Base-by-base conservation (phyloP, 495 filamentous ascomycete genomes). In the Usnea hakonensis region DNA sequence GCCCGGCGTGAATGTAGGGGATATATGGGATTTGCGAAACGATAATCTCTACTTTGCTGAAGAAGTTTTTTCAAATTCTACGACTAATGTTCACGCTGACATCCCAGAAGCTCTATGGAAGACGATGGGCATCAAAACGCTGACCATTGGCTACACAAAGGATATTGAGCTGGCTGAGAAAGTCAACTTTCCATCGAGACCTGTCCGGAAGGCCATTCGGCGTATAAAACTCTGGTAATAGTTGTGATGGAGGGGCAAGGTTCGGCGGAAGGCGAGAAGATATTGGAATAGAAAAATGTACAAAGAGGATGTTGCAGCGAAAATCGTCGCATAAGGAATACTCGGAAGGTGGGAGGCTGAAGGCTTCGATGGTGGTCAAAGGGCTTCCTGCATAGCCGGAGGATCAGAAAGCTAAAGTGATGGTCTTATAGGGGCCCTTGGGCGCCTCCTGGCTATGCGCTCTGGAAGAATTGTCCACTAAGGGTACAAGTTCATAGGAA, bases 401-500 rank as follows among this genome's bases (percentile, higher is more conserved):
- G 41, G 13, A 44, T 44, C n/a, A 44, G n/a, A 44, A 44, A 44
- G n/a, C 41, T 44, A 44, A 44, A 44, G 41, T 44, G n/a, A 44
- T 44, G 41, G n/a, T 44, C 41, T 44, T 10, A 44, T 44, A 44
- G 23, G 41, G 7, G n/a, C n/a, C 54, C 54, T 56, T 56, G 32
- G 54, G 32, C 21, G 23, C 54, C 54, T 30, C 32, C 54, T 56
- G 32, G 17, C 7, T 37, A 36, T 28, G 6, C 23, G 21, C 54
- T 56, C n/a, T 56, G 2, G 4, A 56, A 56, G 54, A 56, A 56
- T 56, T 56, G 6, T 17, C 54, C 54, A 19, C 32, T 56, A 0
- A 56, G 54, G 32, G 32, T 36, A 37, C 32, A 56, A 56, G 35
- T 32, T 32, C 54, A 56, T 56, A 56, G 19, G 32, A 21, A 56